Percentiles rank a stretch among this genome's conserved stretches.
phyloP scores from a whole-genome alignment of 1,139 yeast genomes.

The Magnusiomyces starmeri region DNA sequence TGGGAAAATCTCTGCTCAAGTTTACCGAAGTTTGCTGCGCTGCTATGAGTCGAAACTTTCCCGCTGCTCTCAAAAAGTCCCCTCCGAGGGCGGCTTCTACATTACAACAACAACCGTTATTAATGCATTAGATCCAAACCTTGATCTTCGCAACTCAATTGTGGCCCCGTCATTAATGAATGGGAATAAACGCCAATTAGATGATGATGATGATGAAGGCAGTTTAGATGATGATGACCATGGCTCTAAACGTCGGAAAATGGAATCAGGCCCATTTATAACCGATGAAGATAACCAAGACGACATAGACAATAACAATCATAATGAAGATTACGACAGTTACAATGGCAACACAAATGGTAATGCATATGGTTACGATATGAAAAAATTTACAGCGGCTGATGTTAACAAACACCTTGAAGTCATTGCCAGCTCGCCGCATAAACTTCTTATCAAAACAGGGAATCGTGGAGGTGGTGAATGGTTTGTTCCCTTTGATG shows the following conservation, averaged over 20 bases:
- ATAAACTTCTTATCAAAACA: slow-evolving; percentile 29
- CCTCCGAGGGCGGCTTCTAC: slow-evolving; percentile 26
- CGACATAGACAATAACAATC: slow-evolving; percentile 28
- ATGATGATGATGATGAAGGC: slow-evolving; percentile 21
- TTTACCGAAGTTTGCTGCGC: slow-evolving; percentile 54
- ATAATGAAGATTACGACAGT: neutral
- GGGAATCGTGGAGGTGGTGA: slow-evolving; percentile 37
- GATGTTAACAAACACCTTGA: slow-evolving; percentile 41
- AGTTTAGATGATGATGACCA: slow-evolving; percentile 21
- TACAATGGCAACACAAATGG: neutral
- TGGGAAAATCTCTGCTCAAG: slow-evolving; percentile 59
- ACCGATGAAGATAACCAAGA: neutral
- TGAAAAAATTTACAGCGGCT: slow-evolving; percentile 13
- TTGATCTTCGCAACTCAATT: slow-evolving; percentile 27
- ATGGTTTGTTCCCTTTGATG: slow-evolving; percentile 37
- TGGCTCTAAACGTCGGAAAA: slow-evolving; percentile 10
- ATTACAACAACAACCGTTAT: slow-evolving; percentile 33
- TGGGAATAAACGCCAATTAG: slow-evolving; percentile 16
- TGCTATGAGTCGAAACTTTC: slow-evolving; percentile 43
- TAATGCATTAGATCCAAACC: slow-evolving; percentile 24
- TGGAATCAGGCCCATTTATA: neutral
- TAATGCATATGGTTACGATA: neutral
- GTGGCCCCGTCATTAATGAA: slow-evolving; percentile 16
- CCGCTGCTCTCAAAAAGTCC: slow-evolving; percentile 26
- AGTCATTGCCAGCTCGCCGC: slow-evolving; percentile 30